Percentiles rank a stretch among this genome's conserved stretches.
Conservation (phyloP, 179 eudicot species). For the Heliamphora pulchella region DNA sequence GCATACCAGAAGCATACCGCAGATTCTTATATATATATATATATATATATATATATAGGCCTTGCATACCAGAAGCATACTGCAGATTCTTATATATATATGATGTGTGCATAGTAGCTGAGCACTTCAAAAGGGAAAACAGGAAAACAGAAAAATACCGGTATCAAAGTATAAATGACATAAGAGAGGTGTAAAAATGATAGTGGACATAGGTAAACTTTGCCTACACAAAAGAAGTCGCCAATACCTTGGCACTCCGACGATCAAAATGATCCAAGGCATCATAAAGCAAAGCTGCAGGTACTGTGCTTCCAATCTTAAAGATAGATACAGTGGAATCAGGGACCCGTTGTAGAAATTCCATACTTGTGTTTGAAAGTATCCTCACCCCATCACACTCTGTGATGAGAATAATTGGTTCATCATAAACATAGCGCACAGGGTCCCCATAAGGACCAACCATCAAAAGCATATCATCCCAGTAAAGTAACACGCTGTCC, state of each 20-base stretch:
- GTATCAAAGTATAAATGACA: not conserved
- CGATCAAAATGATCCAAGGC: conserved; percentile 94
- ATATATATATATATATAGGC: not conserved
- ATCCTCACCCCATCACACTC: conserved; percentile 97
- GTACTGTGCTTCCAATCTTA: conserved; percentile 88
- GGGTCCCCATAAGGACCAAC: conserved; percentile 97
- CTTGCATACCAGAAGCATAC: not conserved
- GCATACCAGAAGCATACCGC: not conserved
- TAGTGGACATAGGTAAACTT: not conserved
- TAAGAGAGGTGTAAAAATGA: not conserved
- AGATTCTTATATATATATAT: not conserved
- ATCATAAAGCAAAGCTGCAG: conserved; percentile 94
- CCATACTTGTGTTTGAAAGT: conserved; percentile 85
- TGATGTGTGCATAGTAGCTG: not conserved
- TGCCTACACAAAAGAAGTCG: not conserved
- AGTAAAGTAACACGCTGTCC: conserved; percentile 86
- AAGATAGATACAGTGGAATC: conserved; percentile 91
- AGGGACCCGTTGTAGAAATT: conserved; percentile 92
- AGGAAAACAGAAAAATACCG: not conserved
- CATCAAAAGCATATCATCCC: conserved; percentile 97
- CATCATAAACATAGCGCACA: conserved; percentile 78
- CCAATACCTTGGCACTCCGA: conserved; percentile 88
- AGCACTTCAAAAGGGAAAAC: not conserved
- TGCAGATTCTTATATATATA: not conserved
- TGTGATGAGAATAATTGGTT: conserved; percentile 73